phyloP scores from a whole-genome alignment of 176 grass and related monocot genomes.

The Neostapfia colusana region DNA sequence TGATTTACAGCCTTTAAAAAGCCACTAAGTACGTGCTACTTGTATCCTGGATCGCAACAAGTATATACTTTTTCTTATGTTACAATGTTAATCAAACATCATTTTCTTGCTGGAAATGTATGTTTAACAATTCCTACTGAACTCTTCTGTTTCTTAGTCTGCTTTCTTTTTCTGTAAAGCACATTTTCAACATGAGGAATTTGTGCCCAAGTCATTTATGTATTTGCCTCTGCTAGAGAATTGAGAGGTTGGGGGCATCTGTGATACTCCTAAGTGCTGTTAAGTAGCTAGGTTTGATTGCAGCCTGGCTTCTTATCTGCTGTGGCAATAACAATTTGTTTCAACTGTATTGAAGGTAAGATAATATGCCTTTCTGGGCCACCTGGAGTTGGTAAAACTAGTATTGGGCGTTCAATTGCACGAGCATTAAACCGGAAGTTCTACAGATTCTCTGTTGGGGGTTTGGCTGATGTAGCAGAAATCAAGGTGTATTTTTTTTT shows the following conservation, averaged over 20 bases:
- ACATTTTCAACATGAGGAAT: not conserved
- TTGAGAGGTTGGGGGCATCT: conserved; percentile 12
- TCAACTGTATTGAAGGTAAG: conserved; percentile 60
- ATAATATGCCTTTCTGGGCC: conserved; percentile 98
- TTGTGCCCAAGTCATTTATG: not conserved
- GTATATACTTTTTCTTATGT: not conserved
- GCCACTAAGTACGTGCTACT: not conserved
- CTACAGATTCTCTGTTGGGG: conserved; percentile 97
- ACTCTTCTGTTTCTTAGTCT: not conserved
- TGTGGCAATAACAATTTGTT: conserved; percentile 3
- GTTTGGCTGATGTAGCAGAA: conserved; percentile 99
- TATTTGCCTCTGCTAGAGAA: not conserved
- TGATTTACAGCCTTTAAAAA: not conserved
- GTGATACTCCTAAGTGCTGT: not conserved
- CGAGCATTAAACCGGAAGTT: conserved; percentile 87
- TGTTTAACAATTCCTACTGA: not conserved
- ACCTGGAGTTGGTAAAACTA: conserved; percentile 98
- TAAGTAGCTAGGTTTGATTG: conserved; percentile 28
- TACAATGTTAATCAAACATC: not conserved
- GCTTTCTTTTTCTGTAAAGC: not conserved
- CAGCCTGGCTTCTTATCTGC: conserved; percentile 19
- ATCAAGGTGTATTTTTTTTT: conserved; percentile 64
- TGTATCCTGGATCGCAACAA: not conserved
- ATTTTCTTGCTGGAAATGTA: conserved; percentile 11
- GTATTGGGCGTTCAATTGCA: conserved; percentile 95